phyloP scores from a whole-genome alignment of 208 protist species.

The Kentomonas sorsogonicus region DNA sequence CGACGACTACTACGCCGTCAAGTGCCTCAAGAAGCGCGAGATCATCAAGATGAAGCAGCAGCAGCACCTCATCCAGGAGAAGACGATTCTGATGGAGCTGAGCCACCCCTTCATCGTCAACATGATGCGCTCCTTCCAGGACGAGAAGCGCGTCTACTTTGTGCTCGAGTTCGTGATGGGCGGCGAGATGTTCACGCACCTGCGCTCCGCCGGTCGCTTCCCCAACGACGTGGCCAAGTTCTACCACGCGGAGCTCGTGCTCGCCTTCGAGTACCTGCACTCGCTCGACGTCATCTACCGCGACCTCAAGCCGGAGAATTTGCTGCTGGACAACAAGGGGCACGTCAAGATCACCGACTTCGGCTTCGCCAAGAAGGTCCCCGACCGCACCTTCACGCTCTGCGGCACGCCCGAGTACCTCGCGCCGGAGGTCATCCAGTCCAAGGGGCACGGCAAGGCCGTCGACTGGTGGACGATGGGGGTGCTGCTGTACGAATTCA shows the following conservation, averaged over 20 bases:
- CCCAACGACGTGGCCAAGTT: constrained; percentile 86
- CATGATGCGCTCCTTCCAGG: constrained; percentile 94
- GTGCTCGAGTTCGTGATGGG: constrained; percentile 92
- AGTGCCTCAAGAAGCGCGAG: constrained; percentile 86
- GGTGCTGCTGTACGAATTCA: constrained; percentile 94
- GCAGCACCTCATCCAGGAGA: constrained; percentile 88
- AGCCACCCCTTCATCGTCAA: constrained; percentile 93
- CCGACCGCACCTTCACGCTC: constrained; percentile 78
- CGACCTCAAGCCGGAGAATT: constrained; percentile 81
- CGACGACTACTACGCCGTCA: constrained; percentile 87
- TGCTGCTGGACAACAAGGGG: constrained; percentile 72
- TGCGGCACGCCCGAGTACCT: constrained; percentile 89
- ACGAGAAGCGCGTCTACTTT: constrained; percentile 88
- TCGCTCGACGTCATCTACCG: constrained; percentile 85
- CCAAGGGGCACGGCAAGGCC: constrained; percentile 91
- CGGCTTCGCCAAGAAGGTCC: constrained; percentile 81
- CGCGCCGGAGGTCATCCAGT: constrained; percentile 91
- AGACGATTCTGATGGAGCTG: constrained; percentile 83
- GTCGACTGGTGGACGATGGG: constrained; percentile 97
- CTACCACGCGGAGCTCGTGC: constrained; percentile 90
- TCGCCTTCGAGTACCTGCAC: constrained; percentile 91
- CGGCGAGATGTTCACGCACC: constrained; percentile 87
- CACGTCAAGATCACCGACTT: constrained; percentile 88
- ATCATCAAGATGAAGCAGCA: constrained; percentile 87
- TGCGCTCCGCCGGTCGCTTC: constrained; percentile 77